Percentiles rank a stretch among this genome's conserved stretches.
Conservation (phyloP, 129 eudicot genomes). For the Flaveria robusta region DNA sequence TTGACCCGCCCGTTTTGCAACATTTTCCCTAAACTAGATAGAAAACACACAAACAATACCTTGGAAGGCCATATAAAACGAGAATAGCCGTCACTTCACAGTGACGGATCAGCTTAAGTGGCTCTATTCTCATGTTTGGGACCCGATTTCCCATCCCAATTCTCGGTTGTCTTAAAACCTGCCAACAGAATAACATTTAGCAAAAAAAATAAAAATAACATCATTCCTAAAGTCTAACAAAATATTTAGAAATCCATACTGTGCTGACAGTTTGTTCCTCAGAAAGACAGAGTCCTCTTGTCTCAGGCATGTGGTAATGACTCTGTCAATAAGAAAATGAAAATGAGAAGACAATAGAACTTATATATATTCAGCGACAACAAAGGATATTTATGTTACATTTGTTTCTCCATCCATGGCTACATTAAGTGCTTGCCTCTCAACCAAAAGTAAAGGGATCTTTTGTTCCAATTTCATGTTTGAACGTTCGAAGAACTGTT, state of each 20-base stretch:
- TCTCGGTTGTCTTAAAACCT: constrained; percentile 64
- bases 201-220: not conserved
- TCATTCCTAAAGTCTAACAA: constrained; percentile 7
- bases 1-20: not conserved
- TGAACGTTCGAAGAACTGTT: constrained; percentile 61
- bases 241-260: constrained; percentile 38
- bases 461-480: constrained; percentile 78
- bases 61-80: constrained; percentile 78
- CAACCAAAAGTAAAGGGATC: constrained; percentile 85
- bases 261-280: constrained; percentile 80
- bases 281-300: constrained; percentile 86
- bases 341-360: not conserved
- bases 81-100: constrained; percentile 91
- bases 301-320: constrained; percentile 85
- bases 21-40: not conserved
- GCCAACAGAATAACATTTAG: constrained; percentile 3
- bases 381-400: constrained; percentile 45
- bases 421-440: constrained; percentile 83
- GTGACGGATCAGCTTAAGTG: constrained; percentile 65
- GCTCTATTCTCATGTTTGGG: constrained; percentile 62
- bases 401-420: constrained; percentile 75
- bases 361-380: not conserved
- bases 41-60: constrained; percentile 42
- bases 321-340: constrained; percentile 46
- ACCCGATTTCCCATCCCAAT: constrained; percentile 56